phyloP scores from a whole-genome alignment of 192 early-diverging fungal genomes.

The Radiomyces spectabilis region DNA sequence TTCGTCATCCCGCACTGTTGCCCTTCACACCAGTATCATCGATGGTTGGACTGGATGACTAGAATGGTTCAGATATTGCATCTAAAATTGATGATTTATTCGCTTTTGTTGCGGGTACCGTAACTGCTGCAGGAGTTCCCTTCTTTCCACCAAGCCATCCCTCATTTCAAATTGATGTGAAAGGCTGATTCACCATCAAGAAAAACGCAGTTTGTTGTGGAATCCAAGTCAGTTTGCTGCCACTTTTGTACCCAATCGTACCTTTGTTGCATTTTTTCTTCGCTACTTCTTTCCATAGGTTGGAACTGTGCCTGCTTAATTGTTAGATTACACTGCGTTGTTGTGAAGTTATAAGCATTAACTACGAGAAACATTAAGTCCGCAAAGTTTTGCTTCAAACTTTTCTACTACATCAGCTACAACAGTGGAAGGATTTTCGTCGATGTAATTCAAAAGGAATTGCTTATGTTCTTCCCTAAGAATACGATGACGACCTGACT shows the following conservation, averaged over 20 bases:
- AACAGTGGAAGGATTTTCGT: slow-evolving; percentile 12
- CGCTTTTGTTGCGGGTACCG: slow-evolving; percentile 1
- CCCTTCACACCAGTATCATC: too few relatives aligned
- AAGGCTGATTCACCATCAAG: slow-evolving; percentile 14
- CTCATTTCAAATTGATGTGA: slow-evolving; percentile 9
- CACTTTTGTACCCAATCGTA: slow-evolving; percentile 13
- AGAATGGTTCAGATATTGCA: slow-evolving; percentile 9
- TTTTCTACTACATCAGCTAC: slow-evolving; percentile 1
- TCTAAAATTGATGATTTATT: slow-evolving; percentile 6
- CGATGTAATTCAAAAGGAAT: slow-evolving; percentile 6
- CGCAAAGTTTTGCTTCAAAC: slow-evolving; percentile 3
- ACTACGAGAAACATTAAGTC: slow-evolving; percentile 11
- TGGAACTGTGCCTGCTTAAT: slow-evolving; percentile 14
- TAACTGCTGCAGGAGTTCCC: slow-evolving; percentile 9
- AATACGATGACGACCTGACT: slow-evolving; percentile 5
- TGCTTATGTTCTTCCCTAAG: slow-evolving; percentile 12
- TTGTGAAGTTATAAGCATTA: slow-evolving; percentile 9
- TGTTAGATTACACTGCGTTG: slow-evolving; percentile 1
- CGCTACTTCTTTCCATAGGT: slow-evolving; percentile 9
- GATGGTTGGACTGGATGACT: too few relatives aligned
- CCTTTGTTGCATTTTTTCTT: slow-evolving; percentile 10
- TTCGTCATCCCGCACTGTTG: too few relatives aligned
- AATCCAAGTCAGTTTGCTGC: slow-evolving; percentile 11
- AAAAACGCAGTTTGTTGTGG: slow-evolving; percentile 8
- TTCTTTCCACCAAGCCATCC: slow-evolving; percentile 11